phyloP scores from a whole-genome alignment of 75 land plant genomes.

The Larix kaempferi region DNA sequence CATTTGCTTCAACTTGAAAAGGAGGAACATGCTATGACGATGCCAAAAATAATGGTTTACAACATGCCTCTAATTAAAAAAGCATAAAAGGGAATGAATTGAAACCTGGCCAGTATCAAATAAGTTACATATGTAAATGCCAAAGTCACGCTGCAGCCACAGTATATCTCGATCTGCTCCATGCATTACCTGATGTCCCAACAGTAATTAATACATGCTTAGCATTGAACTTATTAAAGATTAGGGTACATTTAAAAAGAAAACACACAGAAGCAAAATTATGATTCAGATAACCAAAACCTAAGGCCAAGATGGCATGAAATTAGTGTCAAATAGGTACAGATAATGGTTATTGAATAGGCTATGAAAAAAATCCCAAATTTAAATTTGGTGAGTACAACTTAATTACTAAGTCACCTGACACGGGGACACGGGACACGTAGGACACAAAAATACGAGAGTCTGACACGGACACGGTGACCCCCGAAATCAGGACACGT shows the following conservation, averaged over 20 bases:
- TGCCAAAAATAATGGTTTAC: neutral
- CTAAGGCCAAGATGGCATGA: neutral
- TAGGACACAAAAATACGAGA: no score
- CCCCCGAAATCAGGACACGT: no score
- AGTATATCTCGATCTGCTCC: conserved; percentile 91
- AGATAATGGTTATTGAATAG: neutral
- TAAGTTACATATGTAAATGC: conserved; percentile 91
- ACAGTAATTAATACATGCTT: neutral
- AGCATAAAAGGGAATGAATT: neutral
- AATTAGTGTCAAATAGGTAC: neutral
- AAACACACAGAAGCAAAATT: neutral
- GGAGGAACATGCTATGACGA: neutral
- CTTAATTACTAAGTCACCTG: no score
- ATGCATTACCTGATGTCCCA: conserved; percentile 80
- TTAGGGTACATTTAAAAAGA: neutral
- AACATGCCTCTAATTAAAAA: neutral
- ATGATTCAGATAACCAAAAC: neutral
- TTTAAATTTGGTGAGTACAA: no score
- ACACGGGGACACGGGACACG: no score
- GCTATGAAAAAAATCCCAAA: neutral
- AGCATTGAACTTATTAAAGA: neutral
- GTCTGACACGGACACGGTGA: no score
- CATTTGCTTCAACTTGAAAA: neutral
- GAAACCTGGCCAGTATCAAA: conserved; percentile 98
- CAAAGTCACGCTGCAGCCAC: conserved; percentile 98